These are phyloP conservation scores for Talaromyces sp. DNA, from an alignment of 2,329 filamentous ascomycete species.

Conservation along the genomic window DNA sequence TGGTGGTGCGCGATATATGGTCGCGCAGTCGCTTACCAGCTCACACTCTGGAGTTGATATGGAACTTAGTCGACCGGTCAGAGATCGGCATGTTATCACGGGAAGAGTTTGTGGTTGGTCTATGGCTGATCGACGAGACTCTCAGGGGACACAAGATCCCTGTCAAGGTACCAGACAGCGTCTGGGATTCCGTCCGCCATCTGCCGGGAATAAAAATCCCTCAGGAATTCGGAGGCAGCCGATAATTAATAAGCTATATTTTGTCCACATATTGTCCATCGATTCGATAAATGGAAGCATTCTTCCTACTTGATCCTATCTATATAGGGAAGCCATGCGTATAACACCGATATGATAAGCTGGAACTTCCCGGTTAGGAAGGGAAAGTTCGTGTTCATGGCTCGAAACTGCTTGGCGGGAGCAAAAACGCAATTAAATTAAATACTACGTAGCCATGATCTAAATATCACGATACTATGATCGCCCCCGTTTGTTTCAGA, in stretches of 20 bases:
- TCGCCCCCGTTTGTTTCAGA: not conserved
- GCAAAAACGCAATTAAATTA: not conserved
- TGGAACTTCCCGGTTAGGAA: not conserved
- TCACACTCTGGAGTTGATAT: constrained; percentile 42
- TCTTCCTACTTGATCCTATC: not conserved
- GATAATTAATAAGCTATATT: not conserved
- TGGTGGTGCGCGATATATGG: constrained; percentile 51
- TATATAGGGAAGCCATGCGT: not conserved
- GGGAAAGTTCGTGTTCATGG: not conserved
- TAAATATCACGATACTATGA: not conserved
- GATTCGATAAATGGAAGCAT: not conserved
- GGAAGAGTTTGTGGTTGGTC: constrained; percentile 50
- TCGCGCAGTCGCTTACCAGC: constrained; percentile 43
- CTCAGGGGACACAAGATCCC: constrained; percentile 49
- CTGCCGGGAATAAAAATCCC: constrained; percentile 36
- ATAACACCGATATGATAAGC: not conserved
- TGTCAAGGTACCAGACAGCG: constrained; percentile 43
- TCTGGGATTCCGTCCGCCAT: constrained; percentile 47
- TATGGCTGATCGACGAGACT: constrained; percentile 51
- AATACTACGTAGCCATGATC: not conserved
- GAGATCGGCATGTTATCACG: constrained; percentile 37
- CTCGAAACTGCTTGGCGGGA: not conserved
- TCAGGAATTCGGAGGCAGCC: constrained; percentile 1
- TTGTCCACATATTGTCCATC: not conserved
- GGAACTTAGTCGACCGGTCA: constrained; percentile 45